phyloP scores from a whole-genome alignment of 2,329 filamentous ascomycete genomes.

The Taxawa tesnikishii region DNA sequence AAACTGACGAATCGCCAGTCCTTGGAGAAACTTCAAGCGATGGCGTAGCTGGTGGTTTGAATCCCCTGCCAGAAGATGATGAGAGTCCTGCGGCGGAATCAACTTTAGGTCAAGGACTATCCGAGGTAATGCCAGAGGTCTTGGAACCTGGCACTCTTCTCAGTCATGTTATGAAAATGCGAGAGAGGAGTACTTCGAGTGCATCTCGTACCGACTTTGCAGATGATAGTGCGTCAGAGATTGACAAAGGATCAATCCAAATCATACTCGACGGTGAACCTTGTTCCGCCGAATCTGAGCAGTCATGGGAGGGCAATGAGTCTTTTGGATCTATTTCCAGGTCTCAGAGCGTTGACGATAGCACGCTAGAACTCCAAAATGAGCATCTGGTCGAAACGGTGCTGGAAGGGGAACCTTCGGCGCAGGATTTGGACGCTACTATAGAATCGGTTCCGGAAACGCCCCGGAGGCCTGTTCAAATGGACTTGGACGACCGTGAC shows the following conservation, averaged over 20 bases:
- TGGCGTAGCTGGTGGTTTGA: no score
- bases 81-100: background rate
- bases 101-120: background rate
- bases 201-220: conserved; percentile 18
- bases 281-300: conserved; percentile 8
- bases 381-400: conserved; percentile 8
- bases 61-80: no score
- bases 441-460: conserved; percentile 12
- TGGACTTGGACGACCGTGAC: background rate
- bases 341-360: no score
- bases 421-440: background rate
- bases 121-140: background rate
- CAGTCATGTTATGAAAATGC: conserved; percentile 19
- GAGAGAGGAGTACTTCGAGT: conserved; percentile 16
- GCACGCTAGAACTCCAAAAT: no score
- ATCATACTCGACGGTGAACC: conserved; percentile 22
- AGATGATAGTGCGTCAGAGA: conserved; percentile 14
- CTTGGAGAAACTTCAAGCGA: background rate
- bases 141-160: conserved; percentile 4
- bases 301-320: conserved; percentile 12
- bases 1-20: conserved; percentile 29
- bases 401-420: background rate
- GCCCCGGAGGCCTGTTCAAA: conserved; percentile 10
- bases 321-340: no score
- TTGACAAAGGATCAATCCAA: conserved; percentile 17